Base-by-base conservation (phyloP, 352 stramenopile species). In the Pythium diclinum region DNA sequence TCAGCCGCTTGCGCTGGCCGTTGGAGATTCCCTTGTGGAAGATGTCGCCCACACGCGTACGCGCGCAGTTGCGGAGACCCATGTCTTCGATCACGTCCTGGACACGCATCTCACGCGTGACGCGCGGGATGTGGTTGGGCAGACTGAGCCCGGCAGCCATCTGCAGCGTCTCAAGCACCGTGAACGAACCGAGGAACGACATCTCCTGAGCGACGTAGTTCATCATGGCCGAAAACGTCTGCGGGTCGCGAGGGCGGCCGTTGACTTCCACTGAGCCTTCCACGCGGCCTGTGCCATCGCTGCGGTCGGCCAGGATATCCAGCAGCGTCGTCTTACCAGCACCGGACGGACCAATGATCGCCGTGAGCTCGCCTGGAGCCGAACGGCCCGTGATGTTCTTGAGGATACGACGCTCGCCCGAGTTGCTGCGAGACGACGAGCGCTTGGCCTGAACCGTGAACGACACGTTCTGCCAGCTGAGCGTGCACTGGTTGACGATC, bases 1-100 rank as follows among this genome's bases (percentile, higher is more conserved):
- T 91, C 16, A 98, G 78, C 17, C 95, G 72, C 67, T 98, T 97
- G 46, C 85, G 83, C 69, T 99, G 77, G 78, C 91, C 78, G 78
- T 91, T 75, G 0, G 81, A 91, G 44, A 97, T 82, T 0, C 89
- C 91, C 66, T 94, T 89, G 67, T 86, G 76, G 54, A 96, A 96
- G 3, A 95, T 65, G 65, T 94, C 88, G 14, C 89, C 90, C 0
- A 51, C 19, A 30, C 19, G 51, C 14, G 85, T 94, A 57, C 85
- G 10, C 0, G 59, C n/a, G 42, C 74, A 84, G 30, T 48, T 67
- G 0, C 44, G 61, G 1, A 91, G 71, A 4, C 82, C 78, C 76
- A 92, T 82, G 21, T 76, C 81, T n/a, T 83, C 68, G n/a, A 92
- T 59, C 19, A 90, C 73, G 3, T 60, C 52, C 3, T 85, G 59